phyloP scores from a whole-genome alignment of 2,329 filamentous ascomycete species.

The Diaporthe velutina region DNA sequence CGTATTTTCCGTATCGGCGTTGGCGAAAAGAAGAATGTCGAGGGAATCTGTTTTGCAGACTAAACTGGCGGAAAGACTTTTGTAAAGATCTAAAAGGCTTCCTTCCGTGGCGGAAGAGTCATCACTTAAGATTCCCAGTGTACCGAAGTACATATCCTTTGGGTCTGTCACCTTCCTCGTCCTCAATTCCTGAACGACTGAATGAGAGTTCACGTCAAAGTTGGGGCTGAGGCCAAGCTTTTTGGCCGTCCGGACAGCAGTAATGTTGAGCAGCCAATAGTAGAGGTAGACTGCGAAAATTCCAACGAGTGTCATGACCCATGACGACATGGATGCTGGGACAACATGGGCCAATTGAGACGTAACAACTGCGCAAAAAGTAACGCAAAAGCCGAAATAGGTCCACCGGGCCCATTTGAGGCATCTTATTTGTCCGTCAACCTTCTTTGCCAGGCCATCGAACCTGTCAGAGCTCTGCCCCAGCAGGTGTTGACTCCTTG shows the following conservation, averaged over 20 bases:
- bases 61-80: neutral
- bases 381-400: neutral
- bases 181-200: neutral
- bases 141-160: neutral
- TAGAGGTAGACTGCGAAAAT: too few relatives aligned
- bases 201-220: neutral
- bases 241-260: neutral
- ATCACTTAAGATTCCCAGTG: too few relatives aligned
- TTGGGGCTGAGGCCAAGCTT: neutral
- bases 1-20: fast-evolving
- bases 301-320: too few relatives aligned
- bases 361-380: too few relatives aligned
- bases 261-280: too few relatives aligned
- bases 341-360: too few relatives aligned
- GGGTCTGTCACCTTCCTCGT: neutral
- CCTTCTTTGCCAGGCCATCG: neutral
- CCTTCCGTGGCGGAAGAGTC: too few relatives aligned
- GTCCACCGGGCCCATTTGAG: neutral
- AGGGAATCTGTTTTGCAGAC: neutral
- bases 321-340: too few relatives aligned
- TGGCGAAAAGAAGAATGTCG: neutral
- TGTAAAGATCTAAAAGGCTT: neutral
- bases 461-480: neutral
- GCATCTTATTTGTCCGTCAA: neutral
- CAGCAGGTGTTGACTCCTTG: neutral